Base-by-base conservation (phyloP, 305 asterid genomes). In the Fraxinus floribunda region DNA sequence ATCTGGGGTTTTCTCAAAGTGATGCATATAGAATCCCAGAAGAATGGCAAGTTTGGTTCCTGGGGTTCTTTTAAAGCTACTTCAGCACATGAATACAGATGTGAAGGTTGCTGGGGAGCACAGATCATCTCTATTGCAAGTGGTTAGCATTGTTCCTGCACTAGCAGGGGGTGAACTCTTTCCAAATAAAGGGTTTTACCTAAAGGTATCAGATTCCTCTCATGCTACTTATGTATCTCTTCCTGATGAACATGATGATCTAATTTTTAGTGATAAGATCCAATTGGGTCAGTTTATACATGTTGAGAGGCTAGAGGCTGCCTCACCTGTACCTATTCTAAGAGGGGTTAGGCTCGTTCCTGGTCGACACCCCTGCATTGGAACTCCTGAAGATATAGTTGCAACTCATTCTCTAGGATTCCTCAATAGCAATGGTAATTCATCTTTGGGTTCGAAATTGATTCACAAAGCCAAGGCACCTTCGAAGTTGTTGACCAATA, bases 391-490 rank as follows among this genome's bases (percentile, higher is more conserved):
- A 44, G 55, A 44, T 44, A 44, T 44, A 49, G 60, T 15, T 15
- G 60, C 60, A 2, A 92, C 98, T 49, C 97, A 93, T 81, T 13
- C 98, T 71, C 83, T 94, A 86, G 97, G 97, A 2, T 96, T 96
- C 81, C 94, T 96, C 10, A 94, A 88, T 78, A 90, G 88, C 70
- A 90, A 88, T 89, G 90, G 57, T 16, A 86, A 85, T 86, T 79
- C 90, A 38, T 85, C 94, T 52, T 83, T 87, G 6, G 78, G 84
- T 62, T 81, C 91, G 7, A 91, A 89, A 77, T 71, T 86, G 16
- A 13, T 70, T 24, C 89, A 89, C 16, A 93, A 87, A 75, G 76
- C 83, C 73, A 93, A 44, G 55, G 4, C 55, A 11, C n/a, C 55
- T 1, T 76, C 87, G 0, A 91, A 88, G 81, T 57, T 78, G 55